Evolutionary conservation across 129 eudicot genomes (phyloP).

Genomic region (Smallanthus sonchifolius): DNA sequence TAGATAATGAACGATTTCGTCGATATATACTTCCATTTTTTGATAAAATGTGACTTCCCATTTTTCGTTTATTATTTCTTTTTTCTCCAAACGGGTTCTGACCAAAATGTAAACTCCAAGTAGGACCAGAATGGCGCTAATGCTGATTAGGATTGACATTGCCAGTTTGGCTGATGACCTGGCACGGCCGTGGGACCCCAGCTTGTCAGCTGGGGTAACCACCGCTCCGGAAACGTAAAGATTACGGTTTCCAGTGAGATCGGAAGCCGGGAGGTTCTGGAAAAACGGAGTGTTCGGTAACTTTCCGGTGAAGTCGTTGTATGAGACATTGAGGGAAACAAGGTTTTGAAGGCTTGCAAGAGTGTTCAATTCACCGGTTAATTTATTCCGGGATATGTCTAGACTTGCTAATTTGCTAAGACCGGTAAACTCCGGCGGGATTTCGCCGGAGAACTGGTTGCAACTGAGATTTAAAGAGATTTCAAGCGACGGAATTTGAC

Average conservation of each 20-base stretch:
- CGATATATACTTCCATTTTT: slow-evolving; percentile 73
- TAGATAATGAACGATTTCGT: slow-evolving; percentile 60
- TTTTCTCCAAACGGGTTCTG: slow-evolving; percentile 37
- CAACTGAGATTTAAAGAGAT: slow-evolving; percentile 90
- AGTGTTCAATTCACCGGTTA: slow-evolving; percentile 51
- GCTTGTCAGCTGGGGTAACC: slow-evolving; percentile 35
- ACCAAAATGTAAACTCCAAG: slow-evolving; percentile 61
- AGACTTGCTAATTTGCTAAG: slow-evolving; percentile 65
- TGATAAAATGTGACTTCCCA: slow-evolving; percentile 93
- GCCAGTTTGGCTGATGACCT: slow-evolving; percentile 55
- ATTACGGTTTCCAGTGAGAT: slow-evolving; percentile 59
- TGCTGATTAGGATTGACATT: slow-evolving; percentile 80
- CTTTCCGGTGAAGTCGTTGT: slow-evolving; percentile 75
- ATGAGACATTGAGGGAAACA: slow-evolving; percentile 76
- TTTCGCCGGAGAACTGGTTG: slow-evolving; percentile 64
- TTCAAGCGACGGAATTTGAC: slow-evolving; percentile 73
- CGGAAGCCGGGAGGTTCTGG: slow-evolving; percentile 51
- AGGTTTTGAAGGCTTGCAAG: slow-evolving; percentile 73
- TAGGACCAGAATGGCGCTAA: slow-evolving; percentile 60
- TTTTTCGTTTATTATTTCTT: slow-evolving; percentile 22
- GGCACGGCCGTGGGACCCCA: slow-evolving; percentile 31
- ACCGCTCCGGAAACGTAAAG: slow-evolving; percentile 48
- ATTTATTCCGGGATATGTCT: slow-evolving; percentile 77
- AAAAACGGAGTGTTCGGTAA: slow-evolving; percentile 79
- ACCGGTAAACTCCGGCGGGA: slow-evolving; percentile 66